phyloP scores from a whole-genome alignment of 1,139 yeast species.

The Hanseniaspora uvarum region DNA sequence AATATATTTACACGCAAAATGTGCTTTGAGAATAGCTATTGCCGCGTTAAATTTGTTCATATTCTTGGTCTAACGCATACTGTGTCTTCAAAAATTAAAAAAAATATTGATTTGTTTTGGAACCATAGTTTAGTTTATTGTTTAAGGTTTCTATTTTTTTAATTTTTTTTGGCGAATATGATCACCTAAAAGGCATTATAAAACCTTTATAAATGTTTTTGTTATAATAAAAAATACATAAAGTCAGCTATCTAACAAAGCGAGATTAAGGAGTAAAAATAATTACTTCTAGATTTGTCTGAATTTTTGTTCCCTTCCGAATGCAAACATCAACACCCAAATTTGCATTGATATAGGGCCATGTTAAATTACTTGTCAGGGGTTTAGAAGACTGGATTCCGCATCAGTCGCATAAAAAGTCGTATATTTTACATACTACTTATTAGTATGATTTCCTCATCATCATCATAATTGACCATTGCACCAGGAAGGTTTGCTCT shows the following conservation, averaged over 20 bases:
- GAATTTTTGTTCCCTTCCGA: too few species aligned
- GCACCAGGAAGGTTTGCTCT: constrained; percentile 15
- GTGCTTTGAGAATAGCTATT: background rate
- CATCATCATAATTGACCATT: constrained; percentile 10
- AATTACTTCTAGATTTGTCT: too few species aligned
- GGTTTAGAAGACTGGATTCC: background rate
- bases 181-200: background rate
- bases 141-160: background rate
- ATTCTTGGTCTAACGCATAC: background rate
- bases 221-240: too few species aligned
- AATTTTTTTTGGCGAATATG: background rate
- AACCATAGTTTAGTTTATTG: background rate
- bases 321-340: background rate
- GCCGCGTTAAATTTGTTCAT: background rate
- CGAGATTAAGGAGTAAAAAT: too few species aligned
- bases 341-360: too few species aligned
- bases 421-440: background rate
- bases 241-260: too few species aligned
- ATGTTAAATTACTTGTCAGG: background rate
- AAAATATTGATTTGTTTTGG: background rate
- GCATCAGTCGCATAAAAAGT: background rate
- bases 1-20: background rate
- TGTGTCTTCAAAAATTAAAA: background rate
- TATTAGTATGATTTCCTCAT: constrained; percentile 11
- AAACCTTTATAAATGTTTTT: too few species aligned